Evolutionary conservation across 805 yeast species (phyloP), one percentile per base, ranked within the genome.

Genomic region (Teunomyces aglyptinius): DNA sequence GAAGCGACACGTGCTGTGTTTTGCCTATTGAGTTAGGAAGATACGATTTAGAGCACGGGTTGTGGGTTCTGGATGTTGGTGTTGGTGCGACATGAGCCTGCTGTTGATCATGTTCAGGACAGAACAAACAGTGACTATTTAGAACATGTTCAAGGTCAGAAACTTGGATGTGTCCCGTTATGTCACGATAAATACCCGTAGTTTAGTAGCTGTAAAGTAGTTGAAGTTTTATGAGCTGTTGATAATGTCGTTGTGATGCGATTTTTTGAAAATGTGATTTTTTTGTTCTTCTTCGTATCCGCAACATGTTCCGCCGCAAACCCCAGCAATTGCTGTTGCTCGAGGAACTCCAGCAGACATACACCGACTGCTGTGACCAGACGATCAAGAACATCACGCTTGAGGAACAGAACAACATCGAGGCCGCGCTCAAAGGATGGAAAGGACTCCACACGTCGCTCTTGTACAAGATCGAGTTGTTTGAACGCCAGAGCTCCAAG

Each of bases 371-470:
- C 42, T 85, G 88, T 42, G 79, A 79, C 55, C 72, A 70, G 49
- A 76, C 88, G 3, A 71, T 85, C 43, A 70, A 74, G 49, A 80
- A 83, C 61, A 58, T 82, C 42, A 71, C 80, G 3, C 59, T 81
- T 15, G 90, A 86, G 55, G 85, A 85, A 48, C 67, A 70, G 15
- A 70, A 74, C 28, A 72, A 76, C 16, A 61, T 73, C 38, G 77
- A 72, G 42, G 80, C 76, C 13, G 86, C 90, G 2, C 64, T 84
- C 16, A 79, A 77, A 49, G 91, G 91, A 2, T 85, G 92, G 91
- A 85, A 82, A 52, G 70, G 82, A 2, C 64, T 86, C n/a, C 88
- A 83, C 51, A 81, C 86, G 1, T 76, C 78, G 41, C 71, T 83
- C 2, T 70, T 80, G 41, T 78, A 70, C 58, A 80, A 80, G 54